Conservation (phyloP, 2,329 filamentous ascomycete genomes). For the Rhynchosporium graminicola region DNA sequence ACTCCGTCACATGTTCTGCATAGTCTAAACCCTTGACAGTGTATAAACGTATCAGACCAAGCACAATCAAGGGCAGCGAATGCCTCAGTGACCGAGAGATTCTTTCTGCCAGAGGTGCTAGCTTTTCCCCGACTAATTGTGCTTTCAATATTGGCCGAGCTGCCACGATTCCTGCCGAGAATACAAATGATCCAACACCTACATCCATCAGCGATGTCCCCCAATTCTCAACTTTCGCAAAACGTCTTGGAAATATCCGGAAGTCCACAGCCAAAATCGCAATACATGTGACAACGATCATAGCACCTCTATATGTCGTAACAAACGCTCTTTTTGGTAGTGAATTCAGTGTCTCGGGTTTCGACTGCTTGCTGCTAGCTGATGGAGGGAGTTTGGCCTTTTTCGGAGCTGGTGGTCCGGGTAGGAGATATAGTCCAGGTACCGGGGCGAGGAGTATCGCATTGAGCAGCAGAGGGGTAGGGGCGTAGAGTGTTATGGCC, state of each 20-base stretch:
- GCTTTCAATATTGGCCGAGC: slow-evolving; percentile 78
- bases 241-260: slow-evolving; percentile 84
- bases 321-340: slow-evolving; percentile 89
- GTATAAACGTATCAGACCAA: slow-evolving; percentile 79
- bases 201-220: slow-evolving; percentile 99
- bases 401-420: slow-evolving; percentile 46
- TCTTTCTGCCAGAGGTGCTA: slow-evolving; percentile 54
- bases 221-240: slow-evolving; percentile 99
- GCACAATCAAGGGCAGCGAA: slow-evolving; percentile 75
- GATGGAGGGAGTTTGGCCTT: slow-evolving; percentile 45
- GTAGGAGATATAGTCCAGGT: slow-evolving; percentile 56
- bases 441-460: slow-evolving; percentile 73
- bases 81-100: slow-evolving; percentile 72
- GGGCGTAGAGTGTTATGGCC: slow-evolving; percentile 82
- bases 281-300: slow-evolving; percentile 88
- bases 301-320: slow-evolving; percentile 84
- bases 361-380: slow-evolving; percentile 44
- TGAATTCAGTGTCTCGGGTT: slow-evolving; percentile 44
- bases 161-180: slow-evolving; percentile 87
- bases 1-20: slow-evolving; percentile 95
- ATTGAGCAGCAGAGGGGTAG: slow-evolving; percentile 71
- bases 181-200: slow-evolving; percentile 96
- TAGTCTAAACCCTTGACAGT: slow-evolving; percentile 95
- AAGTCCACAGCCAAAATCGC: slow-evolving; percentile 98
- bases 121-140: slow-evolving; percentile 50